phyloP scores from a whole-genome alignment of 768 basidiomycete species.

The Mycena polygramma region DNA sequence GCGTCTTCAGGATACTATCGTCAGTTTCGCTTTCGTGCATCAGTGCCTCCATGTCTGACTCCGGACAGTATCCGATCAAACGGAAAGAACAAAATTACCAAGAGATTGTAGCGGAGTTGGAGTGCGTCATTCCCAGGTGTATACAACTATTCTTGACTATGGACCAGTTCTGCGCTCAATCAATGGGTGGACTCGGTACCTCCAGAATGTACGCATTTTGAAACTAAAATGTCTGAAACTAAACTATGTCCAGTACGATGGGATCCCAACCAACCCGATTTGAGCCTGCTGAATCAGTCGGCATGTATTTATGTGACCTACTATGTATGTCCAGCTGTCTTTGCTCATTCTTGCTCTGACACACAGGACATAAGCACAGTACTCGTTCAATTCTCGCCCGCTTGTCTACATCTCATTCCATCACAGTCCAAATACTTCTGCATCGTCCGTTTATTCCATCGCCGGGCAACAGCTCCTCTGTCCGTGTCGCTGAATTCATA shows the following conservation, averaged over 20 bases:
- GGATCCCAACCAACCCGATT: conserved; percentile 62
- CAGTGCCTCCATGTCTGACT: conserved; percentile 8
- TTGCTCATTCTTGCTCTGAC: background rate
- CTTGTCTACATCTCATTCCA: conserved; percentile 40
- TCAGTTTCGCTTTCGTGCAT: conserved; percentile 39
- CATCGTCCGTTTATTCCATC: conserved; percentile 85
- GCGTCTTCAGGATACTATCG: conserved; percentile 58
- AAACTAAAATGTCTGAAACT: background rate
- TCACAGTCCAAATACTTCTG: conserved; percentile 75
- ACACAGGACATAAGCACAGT: conserved; percentile 20
- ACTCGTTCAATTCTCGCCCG: background rate
- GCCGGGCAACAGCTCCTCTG: conserved; percentile 57
- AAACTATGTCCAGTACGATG: conserved; percentile 57
- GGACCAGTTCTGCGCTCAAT: conserved; percentile 66
- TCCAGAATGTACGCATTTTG: conserved; percentile 59
- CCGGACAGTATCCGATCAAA: conserved; percentile 55
- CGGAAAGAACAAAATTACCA: conserved; percentile 45
- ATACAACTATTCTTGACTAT: background rate
- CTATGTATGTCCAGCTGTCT: conserved; percentile 36
- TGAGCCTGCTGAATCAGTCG: conserved; percentile 69
- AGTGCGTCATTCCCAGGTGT: conserved; percentile 42
- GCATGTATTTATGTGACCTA: conserved; percentile 64
- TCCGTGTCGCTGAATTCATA: conserved; percentile 1
- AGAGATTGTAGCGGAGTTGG: conserved; percentile 75
- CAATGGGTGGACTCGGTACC: conserved; percentile 79